phyloP scores from a whole-genome alignment of 108 stramenopile species.

The Epithemia pelagica region DNA sequence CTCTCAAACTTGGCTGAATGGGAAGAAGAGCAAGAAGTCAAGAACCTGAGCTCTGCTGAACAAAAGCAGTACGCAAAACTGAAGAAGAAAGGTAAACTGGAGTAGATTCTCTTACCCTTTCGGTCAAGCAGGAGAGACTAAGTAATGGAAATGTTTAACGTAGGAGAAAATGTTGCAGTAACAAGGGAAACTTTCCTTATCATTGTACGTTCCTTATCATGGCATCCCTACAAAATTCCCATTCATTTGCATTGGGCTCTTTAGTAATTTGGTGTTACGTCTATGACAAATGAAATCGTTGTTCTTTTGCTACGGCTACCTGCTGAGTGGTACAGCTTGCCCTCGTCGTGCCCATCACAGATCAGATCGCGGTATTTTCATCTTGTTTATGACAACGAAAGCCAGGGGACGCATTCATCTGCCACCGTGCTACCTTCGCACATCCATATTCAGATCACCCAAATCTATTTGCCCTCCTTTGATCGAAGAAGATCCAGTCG shows the following conservation, averaged over 20 bases:
- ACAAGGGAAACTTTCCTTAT: neutral
- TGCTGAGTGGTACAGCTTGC: too few species aligned
- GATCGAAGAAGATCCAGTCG: neutral
- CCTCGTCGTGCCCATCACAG: too few species aligned
- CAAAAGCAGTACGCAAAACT: constrained; percentile 40
- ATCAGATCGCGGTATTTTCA: too few species aligned
- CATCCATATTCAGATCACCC: constrained; percentile 9
- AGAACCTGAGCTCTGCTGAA: constrained; percentile 41
- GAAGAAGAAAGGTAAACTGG: constrained; percentile 43
- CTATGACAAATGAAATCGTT: too few species aligned
- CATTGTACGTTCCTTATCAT: neutral
- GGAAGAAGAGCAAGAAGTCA: constrained; percentile 72
- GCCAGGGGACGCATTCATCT: too few species aligned
- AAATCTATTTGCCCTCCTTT: constrained; percentile 4
- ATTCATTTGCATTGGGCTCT: too few species aligned
- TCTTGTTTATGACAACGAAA: too few species aligned
- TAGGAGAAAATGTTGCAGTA: neutral
- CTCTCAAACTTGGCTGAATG: constrained; percentile 61
- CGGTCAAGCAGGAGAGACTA: too few species aligned
- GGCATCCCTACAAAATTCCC: neutral
- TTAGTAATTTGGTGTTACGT: too few species aligned
- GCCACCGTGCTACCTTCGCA: neutral
- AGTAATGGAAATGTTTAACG: too few species aligned
- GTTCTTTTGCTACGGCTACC: too few species aligned
- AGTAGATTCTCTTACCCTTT: too few species aligned